Percentiles rank a stretch among this genome's conserved stretches.
phyloP scores from a whole-genome alignment of 2,329 filamentous ascomycete species.

The Emmonsiellopsis sp. region DNA sequence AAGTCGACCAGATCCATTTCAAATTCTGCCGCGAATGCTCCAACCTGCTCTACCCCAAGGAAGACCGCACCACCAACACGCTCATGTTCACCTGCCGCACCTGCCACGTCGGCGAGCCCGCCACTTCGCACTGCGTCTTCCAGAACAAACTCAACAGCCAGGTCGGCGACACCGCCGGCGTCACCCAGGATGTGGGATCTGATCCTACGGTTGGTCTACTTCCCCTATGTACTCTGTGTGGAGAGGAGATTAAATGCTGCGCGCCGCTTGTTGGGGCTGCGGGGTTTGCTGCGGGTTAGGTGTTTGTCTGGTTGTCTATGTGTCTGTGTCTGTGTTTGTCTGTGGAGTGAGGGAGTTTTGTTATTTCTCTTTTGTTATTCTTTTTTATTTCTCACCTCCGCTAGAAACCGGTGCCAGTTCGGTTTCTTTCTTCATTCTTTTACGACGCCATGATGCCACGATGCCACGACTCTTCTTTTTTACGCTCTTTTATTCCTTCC shows the following conservation, averaged over 20 bases:
- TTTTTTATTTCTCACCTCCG: neutral
- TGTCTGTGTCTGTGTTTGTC: neutral
- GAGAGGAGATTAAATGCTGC: constrained; percentile 45
- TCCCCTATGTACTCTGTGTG: constrained; percentile 50
- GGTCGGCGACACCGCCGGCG: constrained; percentile 89
- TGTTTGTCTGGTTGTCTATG: neutral
- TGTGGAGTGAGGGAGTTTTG: neutral
- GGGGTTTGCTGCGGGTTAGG: too few relatives aligned
- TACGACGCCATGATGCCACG: too few relatives aligned
- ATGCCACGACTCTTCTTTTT: too few relatives aligned
- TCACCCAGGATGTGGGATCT: constrained; percentile 91
- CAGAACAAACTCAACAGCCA: constrained; percentile 88
- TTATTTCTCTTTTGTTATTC: neutral
- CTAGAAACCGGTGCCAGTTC: too few relatives aligned
- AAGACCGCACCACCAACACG: constrained; percentile 72
- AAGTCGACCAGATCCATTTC: constrained; percentile 75
- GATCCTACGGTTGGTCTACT: constrained; percentile 89
- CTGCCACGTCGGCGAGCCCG: constrained; percentile 82
- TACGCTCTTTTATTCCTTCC: too few relatives aligned
- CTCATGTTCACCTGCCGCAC: constrained; percentile 95
- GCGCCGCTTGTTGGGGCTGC: neutral
- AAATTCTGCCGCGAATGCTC: constrained; percentile 98
- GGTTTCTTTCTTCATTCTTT: too few relatives aligned
- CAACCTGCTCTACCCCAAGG: constrained; percentile 96
- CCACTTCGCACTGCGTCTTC: constrained; percentile 84